These are phyloP conservation scores for Dunaliella sp. DNA, from an alignment of 139 green algal species.

Conservation along the genomic window DNA sequence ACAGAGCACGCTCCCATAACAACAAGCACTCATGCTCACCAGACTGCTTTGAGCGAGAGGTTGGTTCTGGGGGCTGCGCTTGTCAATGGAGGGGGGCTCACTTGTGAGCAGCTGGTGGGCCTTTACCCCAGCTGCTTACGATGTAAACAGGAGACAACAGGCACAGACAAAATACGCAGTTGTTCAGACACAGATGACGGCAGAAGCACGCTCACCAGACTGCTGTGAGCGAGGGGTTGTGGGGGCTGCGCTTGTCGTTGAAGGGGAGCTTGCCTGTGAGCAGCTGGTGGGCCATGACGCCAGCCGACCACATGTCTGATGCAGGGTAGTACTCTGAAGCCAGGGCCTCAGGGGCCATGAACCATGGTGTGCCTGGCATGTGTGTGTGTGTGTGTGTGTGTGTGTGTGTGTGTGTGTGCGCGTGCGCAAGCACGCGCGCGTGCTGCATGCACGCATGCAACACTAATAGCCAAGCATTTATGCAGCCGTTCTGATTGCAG, in stretches of 20 bases:
- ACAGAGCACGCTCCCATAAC: too few species aligned
- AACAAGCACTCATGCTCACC: too few species aligned
- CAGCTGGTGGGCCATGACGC: slow-evolving; percentile 66
- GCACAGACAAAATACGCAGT: not conserved
- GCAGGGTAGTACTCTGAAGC: slow-evolving; percentile 50
- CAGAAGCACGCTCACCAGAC: slow-evolving; percentile 50
- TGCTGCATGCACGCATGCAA: too few species aligned
- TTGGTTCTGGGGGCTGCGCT: not conserved
- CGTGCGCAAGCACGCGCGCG: too few species aligned
- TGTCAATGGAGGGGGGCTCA: too few species aligned
- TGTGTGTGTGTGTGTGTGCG: not conserved
- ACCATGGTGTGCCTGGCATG: slow-evolving; percentile 47
- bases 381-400: not conserved
- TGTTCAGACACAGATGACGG: not conserved
- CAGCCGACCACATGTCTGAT: slow-evolving; percentile 70
- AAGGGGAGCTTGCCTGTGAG: slow-evolving; percentile 69
- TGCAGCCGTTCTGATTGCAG: too few species aligned
- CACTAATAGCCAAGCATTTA: too few species aligned
- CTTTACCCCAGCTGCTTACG: too few species aligned
- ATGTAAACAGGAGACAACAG: not conserved
- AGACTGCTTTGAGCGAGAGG: too few species aligned
- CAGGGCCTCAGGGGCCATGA: slow-evolving; percentile 65
- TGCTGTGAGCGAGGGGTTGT: slow-evolving; percentile 64
- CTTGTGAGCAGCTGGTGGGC: too few species aligned
- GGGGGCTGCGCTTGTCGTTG: slow-evolving; percentile 43